Conservation (phyloP, 129 eudicot species). For the Heracleum sosnowskyi region DNA sequence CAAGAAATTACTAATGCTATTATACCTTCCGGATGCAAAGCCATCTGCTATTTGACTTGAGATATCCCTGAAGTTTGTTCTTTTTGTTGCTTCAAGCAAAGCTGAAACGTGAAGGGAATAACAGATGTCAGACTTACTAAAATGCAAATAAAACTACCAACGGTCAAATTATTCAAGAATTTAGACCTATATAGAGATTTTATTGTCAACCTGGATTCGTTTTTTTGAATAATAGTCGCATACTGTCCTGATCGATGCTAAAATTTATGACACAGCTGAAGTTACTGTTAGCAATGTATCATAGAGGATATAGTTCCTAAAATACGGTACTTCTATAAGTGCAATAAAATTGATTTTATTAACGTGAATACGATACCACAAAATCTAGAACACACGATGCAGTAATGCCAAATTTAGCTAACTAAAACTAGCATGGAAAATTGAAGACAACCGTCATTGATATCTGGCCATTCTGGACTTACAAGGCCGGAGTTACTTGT, state of each 20-base stretch:
- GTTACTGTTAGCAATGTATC: neutral
- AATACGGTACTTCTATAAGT: neutral
- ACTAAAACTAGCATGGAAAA: neutral
- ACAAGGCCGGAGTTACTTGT: neutral
- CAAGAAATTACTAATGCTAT: neutral
- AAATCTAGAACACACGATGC: neutral
- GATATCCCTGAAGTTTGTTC: slow-evolving; percentile 59
- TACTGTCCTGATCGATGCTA: neutral
- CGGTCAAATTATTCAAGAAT: neutral
- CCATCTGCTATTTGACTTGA: slow-evolving; percentile 75
- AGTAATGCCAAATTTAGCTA: neutral
- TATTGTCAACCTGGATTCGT: neutral
- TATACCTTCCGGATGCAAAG: slow-evolving; percentile 78
- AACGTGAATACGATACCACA: neutral
- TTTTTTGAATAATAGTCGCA: neutral
- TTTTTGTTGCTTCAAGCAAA: slow-evolving; percentile 83
- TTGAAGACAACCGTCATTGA: neutral
- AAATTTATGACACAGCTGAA: neutral
- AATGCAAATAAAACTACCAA: neutral
- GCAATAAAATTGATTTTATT: neutral
- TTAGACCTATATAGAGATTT: neutral
- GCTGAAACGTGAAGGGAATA: slow-evolving; percentile 38
- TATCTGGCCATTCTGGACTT: neutral
- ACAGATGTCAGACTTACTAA: slow-evolving; percentile 9
- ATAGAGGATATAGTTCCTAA: neutral